Conservation (phyloP, 805 yeast species). For the Saturnispora galanensis region DNA sequence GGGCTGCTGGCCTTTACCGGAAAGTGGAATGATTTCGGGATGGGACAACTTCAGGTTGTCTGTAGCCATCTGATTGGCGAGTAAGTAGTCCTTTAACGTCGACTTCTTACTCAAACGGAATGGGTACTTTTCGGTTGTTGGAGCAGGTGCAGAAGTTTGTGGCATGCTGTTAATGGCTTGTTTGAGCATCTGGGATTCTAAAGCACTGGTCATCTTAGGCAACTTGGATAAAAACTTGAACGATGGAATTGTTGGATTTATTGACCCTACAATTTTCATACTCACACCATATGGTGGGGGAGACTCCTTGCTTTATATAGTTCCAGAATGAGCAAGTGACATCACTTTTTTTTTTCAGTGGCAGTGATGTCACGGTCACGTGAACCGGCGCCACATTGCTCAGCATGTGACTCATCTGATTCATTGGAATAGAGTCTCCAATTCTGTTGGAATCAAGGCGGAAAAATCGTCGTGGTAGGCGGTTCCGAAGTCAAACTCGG, state of each 20-base stretch:
- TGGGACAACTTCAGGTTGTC: constrained; percentile 39
- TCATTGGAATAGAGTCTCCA: not conserved
- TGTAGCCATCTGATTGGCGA: constrained; percentile 37
- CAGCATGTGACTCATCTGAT: too few relatives aligned
- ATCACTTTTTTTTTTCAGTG: constrained; percentile 2
- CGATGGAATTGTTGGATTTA: constrained; percentile 5
- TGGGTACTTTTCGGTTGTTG: constrained; percentile 15
- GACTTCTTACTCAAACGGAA: constrained; percentile 41
- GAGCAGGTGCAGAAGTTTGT: constrained; percentile 7
- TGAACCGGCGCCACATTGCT: too few relatives aligned
- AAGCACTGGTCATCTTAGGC: constrained; percentile 11
- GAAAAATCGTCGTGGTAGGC: not conserved
- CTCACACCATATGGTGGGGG: too few relatives aligned
- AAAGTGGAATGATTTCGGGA: constrained; percentile 50
- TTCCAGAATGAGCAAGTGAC: not conserved
- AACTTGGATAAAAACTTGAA: constrained; percentile 4
- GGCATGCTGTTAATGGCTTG: not conserved
- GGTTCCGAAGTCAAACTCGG: constrained; percentile 1
- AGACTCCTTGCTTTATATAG: too few relatives aligned
- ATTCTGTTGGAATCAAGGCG: constrained; percentile 2
- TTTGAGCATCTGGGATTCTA: constrained; percentile 4
- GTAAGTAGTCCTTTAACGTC: constrained; percentile 37
- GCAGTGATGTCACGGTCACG: not conserved
- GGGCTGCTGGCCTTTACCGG: constrained; percentile 82
- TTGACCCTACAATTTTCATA: not conserved